These are phyloP conservation scores for Rhizoclosmatium sp. DNA, from an alignment of 192 early-diverging fungal species.

Conservation along the genomic window DNA sequence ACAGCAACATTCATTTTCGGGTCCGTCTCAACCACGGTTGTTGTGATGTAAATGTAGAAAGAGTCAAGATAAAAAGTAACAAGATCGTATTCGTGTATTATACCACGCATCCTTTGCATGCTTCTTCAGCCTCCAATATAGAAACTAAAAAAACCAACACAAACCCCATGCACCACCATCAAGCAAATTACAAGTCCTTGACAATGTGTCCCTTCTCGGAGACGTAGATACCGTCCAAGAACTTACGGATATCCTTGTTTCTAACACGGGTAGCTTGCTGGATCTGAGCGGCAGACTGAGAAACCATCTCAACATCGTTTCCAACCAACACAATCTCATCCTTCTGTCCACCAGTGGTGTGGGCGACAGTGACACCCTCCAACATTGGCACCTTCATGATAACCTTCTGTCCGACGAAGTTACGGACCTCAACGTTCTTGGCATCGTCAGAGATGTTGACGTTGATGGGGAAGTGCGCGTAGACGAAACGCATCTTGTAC, in stretches of 20 bases:
- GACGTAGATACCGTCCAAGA: conserved; percentile 98
- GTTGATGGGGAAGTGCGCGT: conserved; percentile 99
- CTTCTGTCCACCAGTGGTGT: conserved; percentile 81
- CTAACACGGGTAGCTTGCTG: conserved; percentile 92
- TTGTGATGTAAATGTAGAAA: no score
- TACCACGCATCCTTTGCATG: no score
- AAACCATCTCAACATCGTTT: conserved; percentile 94
- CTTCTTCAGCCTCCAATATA: no score
- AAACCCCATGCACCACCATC: background rate
- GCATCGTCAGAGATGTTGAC: conserved; percentile 82
- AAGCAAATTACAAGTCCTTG: conserved; percentile 17
- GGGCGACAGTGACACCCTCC: conserved; percentile 80
- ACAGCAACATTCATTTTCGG: no score
- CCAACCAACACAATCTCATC: conserved; percentile 94
- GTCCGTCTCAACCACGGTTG: no score
- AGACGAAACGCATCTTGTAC: conserved; percentile 99
- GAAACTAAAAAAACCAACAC: background rate
- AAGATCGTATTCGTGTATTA: no score
- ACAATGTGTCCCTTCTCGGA: conserved; percentile 75
- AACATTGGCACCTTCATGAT: conserved; percentile 86
- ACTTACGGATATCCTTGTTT: conserved; percentile 99
- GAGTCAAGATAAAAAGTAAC: no score
- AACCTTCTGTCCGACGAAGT: conserved; percentile 98
- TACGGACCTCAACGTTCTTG: conserved; percentile 91
- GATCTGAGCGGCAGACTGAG: conserved; percentile 95